Percentiles rank a stretch among this genome's conserved stretches.
Conservation (phyloP, 768 basidiomycete species). For the Rhodosporidiobolus sp. region DNA sequence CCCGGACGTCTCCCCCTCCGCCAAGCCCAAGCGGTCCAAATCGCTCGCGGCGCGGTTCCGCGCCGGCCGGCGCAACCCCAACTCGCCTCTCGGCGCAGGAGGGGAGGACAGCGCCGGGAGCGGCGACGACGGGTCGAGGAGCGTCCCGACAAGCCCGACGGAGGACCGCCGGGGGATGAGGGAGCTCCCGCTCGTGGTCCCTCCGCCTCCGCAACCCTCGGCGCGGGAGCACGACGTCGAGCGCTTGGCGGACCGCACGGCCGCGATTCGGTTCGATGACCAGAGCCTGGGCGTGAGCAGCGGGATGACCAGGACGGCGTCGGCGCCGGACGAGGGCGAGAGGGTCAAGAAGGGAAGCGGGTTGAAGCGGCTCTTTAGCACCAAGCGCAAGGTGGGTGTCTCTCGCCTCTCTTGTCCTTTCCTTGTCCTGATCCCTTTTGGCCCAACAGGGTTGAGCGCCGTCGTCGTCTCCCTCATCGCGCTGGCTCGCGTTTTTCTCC, state of each 20-base stretch:
- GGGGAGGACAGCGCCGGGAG: neutral
- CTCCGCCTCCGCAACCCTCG: neutral
- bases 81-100: conserved; percentile 23
- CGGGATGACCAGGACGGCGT: conserved; percentile 68
- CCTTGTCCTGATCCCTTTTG: neutral
- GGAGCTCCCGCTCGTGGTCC: conserved; percentile 6
- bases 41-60: conserved; percentile 38
- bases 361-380: conserved; percentile 30
- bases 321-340: conserved; percentile 44
- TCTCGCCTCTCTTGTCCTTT: neutral
- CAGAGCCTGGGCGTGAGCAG: conserved; percentile 71
- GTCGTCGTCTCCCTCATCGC: too few species aligned
- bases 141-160: conserved; percentile 19
- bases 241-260: conserved; percentile 7
- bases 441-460: neutral
- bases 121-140: conserved; percentile 10
- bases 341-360: conserved; percentile 20
- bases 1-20: conserved; percentile 10
- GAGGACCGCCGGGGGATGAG: conserved; percentile 6
- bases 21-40: conserved; percentile 40
- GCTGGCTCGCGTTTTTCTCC: too few species aligned
- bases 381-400: conserved; percentile 30
- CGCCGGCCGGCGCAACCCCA: conserved; percentile 28
- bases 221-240: neutral
- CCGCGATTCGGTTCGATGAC: conserved; percentile 48